Base-by-base conservation (phyloP, 139 green algal genomes). In the Eudorina sp. region DNA sequence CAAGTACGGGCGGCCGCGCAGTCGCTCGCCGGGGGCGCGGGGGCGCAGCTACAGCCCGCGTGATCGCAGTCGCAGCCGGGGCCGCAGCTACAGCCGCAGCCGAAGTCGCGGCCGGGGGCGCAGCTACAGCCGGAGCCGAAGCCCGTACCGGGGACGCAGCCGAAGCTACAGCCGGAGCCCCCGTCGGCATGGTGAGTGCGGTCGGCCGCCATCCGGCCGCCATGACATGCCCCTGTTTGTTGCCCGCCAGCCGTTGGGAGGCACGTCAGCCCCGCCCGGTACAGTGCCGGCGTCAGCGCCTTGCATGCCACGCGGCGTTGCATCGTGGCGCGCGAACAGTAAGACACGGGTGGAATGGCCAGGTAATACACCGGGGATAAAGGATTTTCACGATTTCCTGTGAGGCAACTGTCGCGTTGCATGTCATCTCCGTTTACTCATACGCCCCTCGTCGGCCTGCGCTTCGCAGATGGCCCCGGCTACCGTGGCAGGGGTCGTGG, bases 121-220 rank as follows among this genome's bases (percentile, higher is more conserved):
- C 0, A 84, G 85, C 74, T 58, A 64, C 85, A 90, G 85, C 75
- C n/a, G 74, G 18, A 85, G 73, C 51, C 36, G 62, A 21, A 81
- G 72, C 40, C 73, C 73, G 18, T 46, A 72, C 23, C 45, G 83
- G 29, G 81, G 81, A 16, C 60, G 80, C n/a, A 86, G 78, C 78
- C 36, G 80, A n/a, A 86, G 62, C 81, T 78, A 79, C 45, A 87
- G 81, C 81, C 45, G 55, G 21, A 75, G 81, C 62, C 81, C 77
- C 13, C 53, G 77, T 25, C 77, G 77, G 31, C 34, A 83, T 53
- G 75, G 75, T 83, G 51, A 0, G 75, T 31, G 7, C 48, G 25
- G 31, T 34, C 25, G 25, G 43, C n/a, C n/a, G n/a, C n/a, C n/a
- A n/a, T n/a, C n/a, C n/a, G n/a, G n/a, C n/a, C n/a, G n/a, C n/a